Base-by-base conservation (phyloP, 768 basidiomycete species). In the Hemileccinum impolitum region DNA sequence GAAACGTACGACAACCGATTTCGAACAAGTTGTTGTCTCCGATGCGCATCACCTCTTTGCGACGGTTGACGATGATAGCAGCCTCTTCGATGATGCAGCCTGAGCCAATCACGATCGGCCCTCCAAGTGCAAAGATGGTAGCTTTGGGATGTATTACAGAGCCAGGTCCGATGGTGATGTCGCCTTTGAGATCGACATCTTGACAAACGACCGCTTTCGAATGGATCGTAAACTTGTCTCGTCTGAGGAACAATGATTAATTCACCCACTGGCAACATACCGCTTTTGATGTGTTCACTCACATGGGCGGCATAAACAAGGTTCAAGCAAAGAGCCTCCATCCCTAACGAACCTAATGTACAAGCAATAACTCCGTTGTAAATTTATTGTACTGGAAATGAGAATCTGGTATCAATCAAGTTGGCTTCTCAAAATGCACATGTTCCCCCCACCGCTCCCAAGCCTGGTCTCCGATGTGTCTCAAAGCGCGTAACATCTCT, bases 21-120 rank as follows among this genome's bases (percentile, higher is more conserved):
- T 96, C 92, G 60, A 99, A 95, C 50, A 94, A 73, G 66, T 97
- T 97, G 52, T 90, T 84, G 65, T 95, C 85, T 6, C 95, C 95
- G 41, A 99, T 92, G 17, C 85, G 81, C 92, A 97, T 91, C 31
- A 87, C 80, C 61, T 92, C 88, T 60, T 88, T 92, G 46, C 52
- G 87, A 81, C 90, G 77, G 68, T 98, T 97, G 44, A 96, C 86
- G 53, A 99, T 81, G 58, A 96, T 85, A 6, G 81, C 89, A 11
- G 80, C 80, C 64, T 99, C 96, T 62, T 98, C 96, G 49, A 98
- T 81, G 58, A 97, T 90, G 62, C 91, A 94, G 45, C 86, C 81
- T 18, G 80, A 73, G 13, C 94, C 95, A 45, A 99, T 87, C 39
- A 93, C 77, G 55, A 99, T 94, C 3, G 93, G 89, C 0, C 93